These are phyloP conservation scores for Athelia psychrophila DNA, from an alignment of 1,284 basidiomycete genomes.

Conservation along the genomic window DNA sequence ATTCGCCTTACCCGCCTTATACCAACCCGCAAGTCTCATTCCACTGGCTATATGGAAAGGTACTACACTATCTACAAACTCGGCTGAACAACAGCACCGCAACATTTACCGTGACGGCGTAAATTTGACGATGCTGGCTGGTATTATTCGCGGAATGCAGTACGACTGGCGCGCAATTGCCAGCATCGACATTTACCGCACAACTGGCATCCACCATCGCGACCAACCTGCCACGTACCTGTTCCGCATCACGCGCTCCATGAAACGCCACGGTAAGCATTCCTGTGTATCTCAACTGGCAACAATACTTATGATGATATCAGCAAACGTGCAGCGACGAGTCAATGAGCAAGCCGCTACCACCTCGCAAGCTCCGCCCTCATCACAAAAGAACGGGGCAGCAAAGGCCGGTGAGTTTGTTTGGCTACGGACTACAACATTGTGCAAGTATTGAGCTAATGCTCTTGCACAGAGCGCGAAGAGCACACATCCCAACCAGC, in stretches of 20 bases:
- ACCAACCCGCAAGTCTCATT: constrained; percentile 21
- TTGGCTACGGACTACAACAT: too few species aligned
- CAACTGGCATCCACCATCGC: constrained; percentile 12
- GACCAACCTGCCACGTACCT: constrained; percentile 13
- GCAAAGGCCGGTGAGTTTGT: too few species aligned
- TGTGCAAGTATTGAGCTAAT: too few species aligned
- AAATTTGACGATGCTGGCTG: constrained; percentile 18
- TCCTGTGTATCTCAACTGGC: neutral
- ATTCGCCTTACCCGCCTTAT: constrained; percentile 19
- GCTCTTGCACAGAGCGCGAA: too few species aligned
- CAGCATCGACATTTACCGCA: constrained; percentile 9
- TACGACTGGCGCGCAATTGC: constrained; percentile 14
- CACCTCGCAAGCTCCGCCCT: too few species aligned
- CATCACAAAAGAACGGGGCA: too few species aligned
- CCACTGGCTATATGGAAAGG: constrained; percentile 21
- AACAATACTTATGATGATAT: too few species aligned
- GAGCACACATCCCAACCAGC: too few species aligned
- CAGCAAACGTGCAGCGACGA: too few species aligned
- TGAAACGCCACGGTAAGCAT: neutral
- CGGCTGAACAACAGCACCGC: constrained; percentile 23
- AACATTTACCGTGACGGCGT: constrained; percentile 19
- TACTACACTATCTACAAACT: constrained; percentile 19
- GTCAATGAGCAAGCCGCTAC: too few species aligned
- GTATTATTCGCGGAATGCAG: constrained; percentile 18
- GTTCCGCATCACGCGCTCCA: neutral